A percentile compares a stretch with the other conserved stretches of the same genome.
Evolutionary conservation across 257 asterid genomes (phyloP).

Genomic region (Cordia subcordata): DNA sequence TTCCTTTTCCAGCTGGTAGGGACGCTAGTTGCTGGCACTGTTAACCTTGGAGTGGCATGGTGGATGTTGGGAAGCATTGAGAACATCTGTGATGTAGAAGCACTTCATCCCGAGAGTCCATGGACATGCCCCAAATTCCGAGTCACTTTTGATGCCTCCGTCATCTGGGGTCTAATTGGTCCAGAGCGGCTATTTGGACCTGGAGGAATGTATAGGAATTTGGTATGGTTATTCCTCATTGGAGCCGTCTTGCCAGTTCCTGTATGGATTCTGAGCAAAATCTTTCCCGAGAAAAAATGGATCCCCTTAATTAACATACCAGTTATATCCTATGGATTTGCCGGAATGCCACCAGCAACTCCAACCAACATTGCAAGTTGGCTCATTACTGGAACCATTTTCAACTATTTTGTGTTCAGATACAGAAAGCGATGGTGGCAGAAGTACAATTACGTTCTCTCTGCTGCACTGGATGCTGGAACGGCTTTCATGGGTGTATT

Average conservation of each 20-base stretch:
- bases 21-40: constrained; percentile 65
- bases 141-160: constrained; percentile 78
- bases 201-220: constrained; percentile 68
- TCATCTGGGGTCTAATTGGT: constrained; percentile 87
- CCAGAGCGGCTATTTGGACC: constrained; percentile 74
- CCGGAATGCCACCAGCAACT: constrained; percentile 98
- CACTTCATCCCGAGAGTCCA: constrained; percentile 79
- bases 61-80: constrained; percentile 86
- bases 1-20: constrained; percentile 53
- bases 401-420: constrained; percentile 81
- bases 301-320: constrained; percentile 81
- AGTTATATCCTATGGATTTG: constrained; percentile 78
- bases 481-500: constrained; percentile 94
- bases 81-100: constrained; percentile 71
- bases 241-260: constrained; percentile 91
- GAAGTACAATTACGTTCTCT: constrained; percentile 74
- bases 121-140: constrained; percentile 94
- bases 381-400: constrained; percentile 67
- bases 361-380: constrained; percentile 94
- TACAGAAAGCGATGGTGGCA: constrained; percentile 85
- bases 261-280: constrained; percentile 72
- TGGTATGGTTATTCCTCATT: constrained; percentile 79
- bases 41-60: constrained; percentile 82
- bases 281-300: constrained; percentile 84
- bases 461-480: constrained; percentile 94